phyloP scores from a whole-genome alignment of 176 grass and related monocot species.

The Aegilops longissima region DNA sequence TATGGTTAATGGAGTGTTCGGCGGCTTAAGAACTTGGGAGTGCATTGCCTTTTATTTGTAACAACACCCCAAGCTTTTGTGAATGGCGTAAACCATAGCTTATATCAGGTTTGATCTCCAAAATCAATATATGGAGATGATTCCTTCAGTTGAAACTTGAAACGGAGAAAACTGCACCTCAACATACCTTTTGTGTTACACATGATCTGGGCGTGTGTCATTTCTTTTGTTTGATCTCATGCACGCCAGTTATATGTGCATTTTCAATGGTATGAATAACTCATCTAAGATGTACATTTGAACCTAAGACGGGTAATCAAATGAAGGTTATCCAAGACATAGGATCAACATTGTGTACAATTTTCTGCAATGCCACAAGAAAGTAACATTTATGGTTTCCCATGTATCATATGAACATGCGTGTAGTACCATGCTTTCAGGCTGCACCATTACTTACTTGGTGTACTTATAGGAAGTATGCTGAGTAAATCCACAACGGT shows the following conservation, averaged over 20 bases:
- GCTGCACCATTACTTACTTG: background rate
- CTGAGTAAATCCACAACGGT: background rate
- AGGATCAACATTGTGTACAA: background rate
- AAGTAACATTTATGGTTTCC: background rate
- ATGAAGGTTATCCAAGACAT: background rate
- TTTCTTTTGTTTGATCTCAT: conserved; percentile 5
- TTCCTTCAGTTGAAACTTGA: conserved; percentile 22
- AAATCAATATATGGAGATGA: background rate
- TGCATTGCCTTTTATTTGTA: conserved; percentile 6
- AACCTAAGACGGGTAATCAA: background rate
- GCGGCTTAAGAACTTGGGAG: conserved; percentile 17
- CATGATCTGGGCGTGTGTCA: background rate
- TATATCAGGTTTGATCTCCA: conserved; percentile 23
- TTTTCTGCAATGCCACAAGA: background rate
- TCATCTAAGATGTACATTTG: background rate
- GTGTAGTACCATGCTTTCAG: background rate
- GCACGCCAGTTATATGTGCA: background rate
- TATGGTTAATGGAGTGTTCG: conserved; percentile 9
- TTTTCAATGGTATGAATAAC: background rate
- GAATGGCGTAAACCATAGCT: background rate
- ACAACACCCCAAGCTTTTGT: background rate
- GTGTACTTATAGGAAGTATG: background rate
- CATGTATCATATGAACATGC: conserved; percentile 7
- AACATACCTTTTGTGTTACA: background rate
- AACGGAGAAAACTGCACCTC: background rate